Evolutionary conservation across 345 rosid species (phyloP).

Genomic region (Carallia pectinifolia): DNA sequence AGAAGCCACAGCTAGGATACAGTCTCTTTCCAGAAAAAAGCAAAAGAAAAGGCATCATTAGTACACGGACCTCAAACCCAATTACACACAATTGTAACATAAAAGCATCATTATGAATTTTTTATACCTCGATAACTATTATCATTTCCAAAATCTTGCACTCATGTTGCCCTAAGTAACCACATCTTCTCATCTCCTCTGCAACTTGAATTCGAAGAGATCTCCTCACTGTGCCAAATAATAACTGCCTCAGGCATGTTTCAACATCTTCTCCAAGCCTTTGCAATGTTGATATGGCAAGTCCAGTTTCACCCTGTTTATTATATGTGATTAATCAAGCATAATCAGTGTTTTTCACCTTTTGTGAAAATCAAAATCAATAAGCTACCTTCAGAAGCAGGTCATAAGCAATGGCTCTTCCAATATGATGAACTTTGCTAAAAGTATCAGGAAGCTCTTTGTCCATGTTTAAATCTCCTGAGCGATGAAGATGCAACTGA

Average conservation of each 20-base stretch:
- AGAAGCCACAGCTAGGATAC: conserved; percentile 90
- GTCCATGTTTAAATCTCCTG: conserved; percentile 49
- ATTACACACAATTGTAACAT: conserved; percentile 14
- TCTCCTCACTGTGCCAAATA: conserved; percentile 86
- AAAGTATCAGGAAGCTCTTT: conserved; percentile 72
- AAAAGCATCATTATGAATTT: conserved; percentile 8
- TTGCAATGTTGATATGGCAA: conserved; percentile 83
- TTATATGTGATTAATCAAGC: conserved; percentile 36
- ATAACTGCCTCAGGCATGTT: conserved; percentile 78
- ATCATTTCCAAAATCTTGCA: conserved; percentile 71
- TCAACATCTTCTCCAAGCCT: conserved; percentile 93
- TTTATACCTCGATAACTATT: conserved; percentile 79
- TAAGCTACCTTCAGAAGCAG: conserved; percentile 79
- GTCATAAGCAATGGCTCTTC: conserved; percentile 93
- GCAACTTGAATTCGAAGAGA: conserved; percentile 70
- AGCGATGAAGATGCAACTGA: conserved; percentile 89
- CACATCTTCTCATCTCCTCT: conserved; percentile 73
- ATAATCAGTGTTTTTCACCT: conserved; percentile 20
- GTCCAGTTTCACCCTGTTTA: conserved; percentile 82
- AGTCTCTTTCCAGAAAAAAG: conserved; percentile 64
- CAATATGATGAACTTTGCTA: conserved; percentile 84
- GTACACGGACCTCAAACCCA: conserved; percentile 19
- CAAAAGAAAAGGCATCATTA: conserved; percentile 25
- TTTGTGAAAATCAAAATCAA: conserved; percentile 21
- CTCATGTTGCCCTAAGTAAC: conserved; percentile 74